A percentile compares a stretch with the other conserved stretches of the same genome.
These are phyloP conservation scores for Xerocomellus dryophilus DNA, from an alignment of 768 basidiomycete species.

Conservation along the genomic window DNA sequence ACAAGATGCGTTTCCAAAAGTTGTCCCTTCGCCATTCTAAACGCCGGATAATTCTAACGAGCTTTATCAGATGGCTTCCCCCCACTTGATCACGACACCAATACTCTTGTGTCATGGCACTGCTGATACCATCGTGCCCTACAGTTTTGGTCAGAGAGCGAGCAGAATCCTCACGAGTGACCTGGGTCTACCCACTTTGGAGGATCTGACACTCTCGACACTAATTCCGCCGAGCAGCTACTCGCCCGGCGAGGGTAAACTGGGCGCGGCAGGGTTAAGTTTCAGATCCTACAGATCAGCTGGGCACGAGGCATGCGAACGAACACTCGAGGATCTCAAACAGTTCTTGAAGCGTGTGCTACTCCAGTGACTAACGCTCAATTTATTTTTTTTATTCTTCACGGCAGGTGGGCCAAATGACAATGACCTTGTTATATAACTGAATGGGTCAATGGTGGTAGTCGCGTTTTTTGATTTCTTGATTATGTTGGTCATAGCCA, in stretches of 20 bases:
- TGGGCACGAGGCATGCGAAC: constrained; percentile 59
- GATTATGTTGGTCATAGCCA: background rate
- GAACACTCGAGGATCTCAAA: constrained; percentile 70
- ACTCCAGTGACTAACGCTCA: constrained; percentile 26
- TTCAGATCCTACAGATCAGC: constrained; percentile 68
- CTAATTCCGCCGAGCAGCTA: constrained; percentile 24
- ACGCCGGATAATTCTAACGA: constrained; percentile 1
- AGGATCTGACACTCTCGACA: constrained; percentile 35
- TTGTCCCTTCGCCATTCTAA: constrained; percentile 32
- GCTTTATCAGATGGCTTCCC: constrained; percentile 52
- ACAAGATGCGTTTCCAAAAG: constrained; percentile 59
- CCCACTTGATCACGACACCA: constrained; percentile 59
- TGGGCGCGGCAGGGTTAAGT: constrained; percentile 47
- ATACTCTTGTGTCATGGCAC: constrained; percentile 88
- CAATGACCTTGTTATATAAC: background rate
- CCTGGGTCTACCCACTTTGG: constrained; percentile 46
- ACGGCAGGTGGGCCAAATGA: background rate
- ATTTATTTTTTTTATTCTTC: background rate
- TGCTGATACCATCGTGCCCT: constrained; percentile 69
- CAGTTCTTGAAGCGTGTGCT: constrained; percentile 65
- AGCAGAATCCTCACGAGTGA: constrained; percentile 52
- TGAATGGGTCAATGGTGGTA: background rate
- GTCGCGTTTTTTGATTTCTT: background rate
- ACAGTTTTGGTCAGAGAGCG: constrained; percentile 51
- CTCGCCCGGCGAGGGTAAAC: constrained; percentile 15